A percentile compares a stretch with the other conserved stretches of the same genome.
Evolutionary conservation across 2,329 filamentous ascomycete species (phyloP).

Genomic region (Thielaviopsis cerberus): DNA sequence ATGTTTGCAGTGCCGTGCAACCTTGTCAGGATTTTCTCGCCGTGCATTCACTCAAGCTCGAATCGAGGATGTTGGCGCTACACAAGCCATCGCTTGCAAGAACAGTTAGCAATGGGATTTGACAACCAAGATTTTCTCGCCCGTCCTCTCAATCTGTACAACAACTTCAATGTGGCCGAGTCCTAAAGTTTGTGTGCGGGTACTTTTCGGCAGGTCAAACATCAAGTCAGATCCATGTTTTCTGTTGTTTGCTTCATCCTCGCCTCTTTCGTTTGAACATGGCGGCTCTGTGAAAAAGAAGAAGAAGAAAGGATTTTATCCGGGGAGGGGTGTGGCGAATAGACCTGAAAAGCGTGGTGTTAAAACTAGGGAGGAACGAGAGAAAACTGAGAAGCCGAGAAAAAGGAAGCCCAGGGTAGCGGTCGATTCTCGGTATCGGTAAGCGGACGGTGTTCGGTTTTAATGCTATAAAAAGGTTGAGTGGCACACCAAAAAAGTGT

Average conservation of each 20-base stretch:
- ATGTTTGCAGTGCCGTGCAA: too few relatives aligned
- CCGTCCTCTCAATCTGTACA: not conserved
- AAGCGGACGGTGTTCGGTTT: slow-evolving; percentile 4
- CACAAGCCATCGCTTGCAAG: too few relatives aligned
- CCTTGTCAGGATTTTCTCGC: too few relatives aligned
- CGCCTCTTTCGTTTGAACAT: not conserved
- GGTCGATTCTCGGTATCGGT: slow-evolving; percentile 9
- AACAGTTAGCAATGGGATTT: too few relatives aligned
- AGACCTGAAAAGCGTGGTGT: not conserved
- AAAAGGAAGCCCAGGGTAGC: not conserved
- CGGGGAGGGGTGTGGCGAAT: not conserved
- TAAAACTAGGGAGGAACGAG: not conserved
- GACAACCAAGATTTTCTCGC: too few relatives aligned
- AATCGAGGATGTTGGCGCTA: too few relatives aligned
- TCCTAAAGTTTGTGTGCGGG: not conserved
- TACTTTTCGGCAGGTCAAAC: not conserved
- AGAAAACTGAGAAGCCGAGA: not conserved
- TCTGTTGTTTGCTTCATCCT: not conserved
- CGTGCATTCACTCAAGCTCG: too few relatives aligned
- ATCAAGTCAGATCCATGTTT: not conserved
- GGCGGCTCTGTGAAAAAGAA: not conserved
- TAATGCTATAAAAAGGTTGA: not conserved
- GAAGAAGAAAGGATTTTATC: not conserved
- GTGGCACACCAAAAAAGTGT: not conserved
- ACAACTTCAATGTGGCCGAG: not conserved